Evolutionary conservation across 225 moss, liverwort and hornwort species (phyloP).

Genomic region (Pleurozium schreberi): DNA sequence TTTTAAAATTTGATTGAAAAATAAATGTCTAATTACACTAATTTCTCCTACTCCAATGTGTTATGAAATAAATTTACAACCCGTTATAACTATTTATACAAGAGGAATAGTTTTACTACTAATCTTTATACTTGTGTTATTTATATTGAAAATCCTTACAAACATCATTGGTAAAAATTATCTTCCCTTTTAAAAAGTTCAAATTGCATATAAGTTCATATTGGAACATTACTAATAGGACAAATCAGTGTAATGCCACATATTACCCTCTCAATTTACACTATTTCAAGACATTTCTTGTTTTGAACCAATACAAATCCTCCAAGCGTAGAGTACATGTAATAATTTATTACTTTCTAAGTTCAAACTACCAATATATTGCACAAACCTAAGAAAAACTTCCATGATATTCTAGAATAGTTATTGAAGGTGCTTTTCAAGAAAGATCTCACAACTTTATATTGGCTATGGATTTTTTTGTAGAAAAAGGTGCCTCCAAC

Average conservation of each 20-base stretch:
- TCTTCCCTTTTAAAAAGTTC: too few relatives aligned
- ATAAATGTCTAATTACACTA: background rate
- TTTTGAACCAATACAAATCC: background rate
- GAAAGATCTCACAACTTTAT: too few relatives aligned
- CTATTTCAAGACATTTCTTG: background rate
- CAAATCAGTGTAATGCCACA: background rate
- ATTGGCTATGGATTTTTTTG: too few relatives aligned
- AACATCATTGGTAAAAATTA: background rate
- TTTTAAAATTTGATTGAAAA: background rate
- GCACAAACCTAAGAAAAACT: background rate
- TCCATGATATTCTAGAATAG: accelerated
- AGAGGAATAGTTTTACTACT: background rate
- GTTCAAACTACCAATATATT: background rate
- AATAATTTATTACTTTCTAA: background rate
- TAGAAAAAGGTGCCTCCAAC: too few relatives aligned
- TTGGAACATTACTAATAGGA: background rate
- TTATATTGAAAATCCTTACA: background rate
- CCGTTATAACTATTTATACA: too few relatives aligned
- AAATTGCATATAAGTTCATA: too few relatives aligned
- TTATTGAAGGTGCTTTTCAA: background rate
- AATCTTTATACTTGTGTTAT: background rate
- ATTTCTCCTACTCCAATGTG: background rate
- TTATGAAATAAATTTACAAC: background rate
- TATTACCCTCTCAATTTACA: too few relatives aligned
- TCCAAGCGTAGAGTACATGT: background rate